Percentiles rank a stretch among this genome's conserved stretches.
Evolutionary conservation across 78 protist genomes (phyloP).

Genomic region (Guillardia theta): DNA sequence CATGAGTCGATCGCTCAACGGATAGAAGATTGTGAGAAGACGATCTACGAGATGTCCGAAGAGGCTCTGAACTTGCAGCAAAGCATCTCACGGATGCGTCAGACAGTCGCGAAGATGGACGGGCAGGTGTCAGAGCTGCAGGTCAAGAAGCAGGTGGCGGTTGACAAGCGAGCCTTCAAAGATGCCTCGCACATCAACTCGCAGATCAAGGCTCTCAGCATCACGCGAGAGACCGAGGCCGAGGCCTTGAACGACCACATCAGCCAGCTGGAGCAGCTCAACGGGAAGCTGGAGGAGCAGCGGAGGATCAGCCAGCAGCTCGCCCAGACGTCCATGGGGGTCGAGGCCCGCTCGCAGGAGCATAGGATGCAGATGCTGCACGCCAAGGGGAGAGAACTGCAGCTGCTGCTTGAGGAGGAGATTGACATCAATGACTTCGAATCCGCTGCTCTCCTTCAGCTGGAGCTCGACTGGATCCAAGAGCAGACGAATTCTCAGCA

Average conservation of each 20-base stretch:
- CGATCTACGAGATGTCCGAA: too few relatives aligned
- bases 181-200: neutral
- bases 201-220: neutral
- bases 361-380: too few relatives aligned
- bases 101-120: neutral
- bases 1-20: too few relatives aligned
- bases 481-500: too few relatives aligned
- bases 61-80: neutral
- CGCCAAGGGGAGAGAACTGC: neutral
- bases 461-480: neutral
- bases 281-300: too few relatives aligned
- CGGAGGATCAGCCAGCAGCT: too few relatives aligned
- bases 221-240: too few relatives aligned
- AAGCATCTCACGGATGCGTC: neutral
- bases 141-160: neutral
- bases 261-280: too few relatives aligned
- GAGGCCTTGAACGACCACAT: too few relatives aligned
- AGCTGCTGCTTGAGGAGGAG: neutral
- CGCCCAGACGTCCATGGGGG: too few relatives aligned
- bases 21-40: too few relatives aligned
- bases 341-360: too few relatives aligned
- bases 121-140: neutral
- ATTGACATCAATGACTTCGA: neutral
- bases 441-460: neutral
- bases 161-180: neutral